phyloP scores from a whole-genome alignment of 345 rosid species.

The Excoecaria agallocha region DNA sequence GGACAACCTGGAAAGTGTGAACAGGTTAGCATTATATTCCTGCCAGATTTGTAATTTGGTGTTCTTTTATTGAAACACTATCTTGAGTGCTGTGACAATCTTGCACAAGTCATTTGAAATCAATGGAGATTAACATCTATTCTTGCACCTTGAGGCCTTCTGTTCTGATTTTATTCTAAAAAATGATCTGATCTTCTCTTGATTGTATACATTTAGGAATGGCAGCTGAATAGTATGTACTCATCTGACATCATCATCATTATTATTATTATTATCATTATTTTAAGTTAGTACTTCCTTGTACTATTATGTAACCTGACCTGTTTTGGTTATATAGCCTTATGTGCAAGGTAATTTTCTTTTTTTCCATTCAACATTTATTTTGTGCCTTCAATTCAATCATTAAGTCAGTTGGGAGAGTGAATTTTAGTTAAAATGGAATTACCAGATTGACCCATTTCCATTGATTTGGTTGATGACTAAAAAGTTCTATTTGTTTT shows the following conservation, averaged over 20 bases:
- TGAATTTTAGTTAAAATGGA: too few relatives aligned
- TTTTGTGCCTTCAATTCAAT: not conserved
- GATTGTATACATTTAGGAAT: not conserved
- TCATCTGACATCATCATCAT: not conserved
- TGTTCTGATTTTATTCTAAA: not conserved
- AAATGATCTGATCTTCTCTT: not conserved
- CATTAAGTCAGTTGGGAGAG: too few relatives aligned
- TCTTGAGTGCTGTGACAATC: conserved; percentile 7
- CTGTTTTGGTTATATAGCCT: not conserved
- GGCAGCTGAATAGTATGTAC: not conserved
- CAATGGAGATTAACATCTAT: conserved; percentile 1
- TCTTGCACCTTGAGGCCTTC: not conserved
- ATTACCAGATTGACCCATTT: too few relatives aligned
- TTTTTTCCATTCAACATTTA: not conserved
- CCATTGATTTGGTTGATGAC: too few relatives aligned
- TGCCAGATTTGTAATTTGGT: conserved; percentile 6
- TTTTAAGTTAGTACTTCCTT: not conserved
- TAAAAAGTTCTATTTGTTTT: too few relatives aligned
- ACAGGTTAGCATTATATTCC: conserved; percentile 55
- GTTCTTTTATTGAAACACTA: conserved; percentile 2
- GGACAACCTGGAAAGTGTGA: conserved; percentile 85
- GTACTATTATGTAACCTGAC: not conserved
- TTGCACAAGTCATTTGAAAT: conserved; percentile 3
- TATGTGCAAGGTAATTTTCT: not conserved
- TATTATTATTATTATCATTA: not conserved